A percentile compares a stretch with the other conserved stretches of the same genome.
These are phyloP conservation scores for Primulina eburnea DNA, from an alignment of 257 asterid genomes.

Conservation along the genomic window DNA sequence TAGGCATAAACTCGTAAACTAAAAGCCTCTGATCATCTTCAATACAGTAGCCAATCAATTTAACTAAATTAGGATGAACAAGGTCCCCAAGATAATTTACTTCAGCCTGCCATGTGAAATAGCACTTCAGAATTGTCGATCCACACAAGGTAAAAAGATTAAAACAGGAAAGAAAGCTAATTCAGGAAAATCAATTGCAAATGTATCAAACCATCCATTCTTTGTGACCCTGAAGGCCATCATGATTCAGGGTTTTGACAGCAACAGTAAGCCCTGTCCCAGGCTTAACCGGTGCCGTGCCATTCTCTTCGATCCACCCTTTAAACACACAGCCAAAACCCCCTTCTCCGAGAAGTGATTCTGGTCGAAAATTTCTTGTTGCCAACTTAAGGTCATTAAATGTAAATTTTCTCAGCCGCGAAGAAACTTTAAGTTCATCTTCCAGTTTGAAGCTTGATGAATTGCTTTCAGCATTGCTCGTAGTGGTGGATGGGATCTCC, in stretches of 20 bases:
- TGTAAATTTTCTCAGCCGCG: conserved; percentile 55
- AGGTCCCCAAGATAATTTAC: conserved; percentile 59
- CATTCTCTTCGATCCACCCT: conserved; percentile 80
- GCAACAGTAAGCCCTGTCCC: conserved; percentile 79
- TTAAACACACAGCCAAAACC: conserved; percentile 73
- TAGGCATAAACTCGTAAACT: conserved; percentile 58
- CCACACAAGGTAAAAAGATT: background rate
- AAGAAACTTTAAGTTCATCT: conserved; percentile 68
- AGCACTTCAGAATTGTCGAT: conserved; percentile 14
- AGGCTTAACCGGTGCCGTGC: conserved; percentile 65
- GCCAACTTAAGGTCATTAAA: conserved; percentile 66
- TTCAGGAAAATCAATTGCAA: conserved; percentile 7
- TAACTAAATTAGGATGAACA: conserved; percentile 55
- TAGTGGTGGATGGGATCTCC: conserved; percentile 48
- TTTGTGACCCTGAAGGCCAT: conserved; percentile 86
- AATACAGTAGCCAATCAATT: conserved; percentile 54
- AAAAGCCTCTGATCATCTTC: conserved; percentile 59
- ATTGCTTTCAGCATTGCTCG: conserved; percentile 59
- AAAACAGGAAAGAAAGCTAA: background rate
- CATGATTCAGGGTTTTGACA: conserved; percentile 72
- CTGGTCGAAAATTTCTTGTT: conserved; percentile 72
- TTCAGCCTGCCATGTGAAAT: conserved; percentile 50
- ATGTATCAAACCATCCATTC: conserved; percentile 74
- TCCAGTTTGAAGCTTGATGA: conserved; percentile 59
- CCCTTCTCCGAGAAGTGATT: conserved; percentile 71